Conservation (phyloP, 768 basidiomycete genomes). For the Trametes sanguinea region DNA sequence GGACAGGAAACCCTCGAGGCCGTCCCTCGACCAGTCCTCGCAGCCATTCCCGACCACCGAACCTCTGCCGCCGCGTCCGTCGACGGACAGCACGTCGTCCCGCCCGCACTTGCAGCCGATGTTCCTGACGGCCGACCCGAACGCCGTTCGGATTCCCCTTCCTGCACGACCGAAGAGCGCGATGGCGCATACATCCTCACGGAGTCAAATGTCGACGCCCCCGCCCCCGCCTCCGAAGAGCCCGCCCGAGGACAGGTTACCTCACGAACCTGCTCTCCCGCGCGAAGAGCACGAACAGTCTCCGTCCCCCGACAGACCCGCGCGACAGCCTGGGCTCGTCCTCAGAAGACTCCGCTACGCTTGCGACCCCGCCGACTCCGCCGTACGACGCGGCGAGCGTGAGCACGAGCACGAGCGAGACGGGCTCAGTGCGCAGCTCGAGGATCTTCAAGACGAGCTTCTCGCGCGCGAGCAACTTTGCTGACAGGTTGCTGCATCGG, state of each 20-base stretch:
- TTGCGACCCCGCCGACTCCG: constrained; percentile 60
- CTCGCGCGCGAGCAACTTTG: constrained; percentile 30
- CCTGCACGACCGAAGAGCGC: constrained; percentile 21
- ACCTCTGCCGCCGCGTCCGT: constrained; percentile 4
- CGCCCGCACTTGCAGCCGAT: constrained; percentile 17
- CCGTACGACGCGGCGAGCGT: constrained; percentile 29
- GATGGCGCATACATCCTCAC: background rate
- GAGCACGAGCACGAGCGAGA: constrained; percentile 26
- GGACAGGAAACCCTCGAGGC: constrained; percentile 9
- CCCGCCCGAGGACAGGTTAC: constrained; percentile 37
- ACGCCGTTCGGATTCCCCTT: constrained; percentile 15
- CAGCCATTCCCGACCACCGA: constrained; percentile 12
- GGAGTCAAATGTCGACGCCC: constrained; percentile 10
- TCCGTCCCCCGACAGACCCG: constrained; percentile 39
- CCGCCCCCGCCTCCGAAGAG: constrained; percentile 25
- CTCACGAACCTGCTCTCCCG: constrained; percentile 38
- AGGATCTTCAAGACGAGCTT: constrained; percentile 33
- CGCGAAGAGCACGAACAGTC: constrained; percentile 22
- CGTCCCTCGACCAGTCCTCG: constrained; percentile 16
- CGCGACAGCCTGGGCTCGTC: constrained; percentile 67
- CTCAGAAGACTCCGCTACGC: constrained; percentile 64
- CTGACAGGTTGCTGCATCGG: constrained; percentile 27
- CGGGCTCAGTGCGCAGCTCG: constrained; percentile 37
- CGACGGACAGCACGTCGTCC: constrained; percentile 17
- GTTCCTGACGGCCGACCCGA: constrained; percentile 22